Evolutionary conservation across 345 rosid species (phyloP), one percentile per base, ranked within the genome.

Genomic region (Brassica juncea): DNA sequence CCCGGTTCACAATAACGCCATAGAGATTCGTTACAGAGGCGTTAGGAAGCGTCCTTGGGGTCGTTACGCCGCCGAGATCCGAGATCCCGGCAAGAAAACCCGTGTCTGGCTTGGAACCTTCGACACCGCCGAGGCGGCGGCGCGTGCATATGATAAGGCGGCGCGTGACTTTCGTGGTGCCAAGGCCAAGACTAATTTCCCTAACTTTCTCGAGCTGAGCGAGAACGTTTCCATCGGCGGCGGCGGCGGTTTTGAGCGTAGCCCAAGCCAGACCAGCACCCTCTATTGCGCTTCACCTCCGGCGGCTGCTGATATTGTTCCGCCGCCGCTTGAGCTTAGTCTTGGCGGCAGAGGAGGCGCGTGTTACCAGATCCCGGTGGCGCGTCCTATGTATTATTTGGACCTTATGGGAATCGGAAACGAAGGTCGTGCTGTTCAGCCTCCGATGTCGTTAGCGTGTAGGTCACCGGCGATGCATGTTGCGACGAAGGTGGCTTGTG

Each of bases 1-100:
- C 52, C 72, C 84, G 37, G 67, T 59, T 30, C n/a, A 59, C 2
- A 74, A 70, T 61, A 80, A 59, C 72, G 42, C 64, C 58, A 82
- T 74, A 76, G 98, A 92, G 88, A 83, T 88, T 82, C 91, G 96
- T 25, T 94, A 78, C 81, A 84, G 98, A 28, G 98, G 98, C 70
- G 97, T 94, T 8, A 79, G 98, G 70, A 92, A 89, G 85, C 87
- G 98, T 37, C 98, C 97, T 0, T 94, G 98, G 97, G 97, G 98
- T 5, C 91, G 94, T 8, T 94, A 92, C 64, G 97, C 98, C 2
- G 97, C 98, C 28, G 98, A 94, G 94, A 94, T 94, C 85, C 89
- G 98, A 6, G 97, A 94, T 84, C 97, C 97, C 0, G 91, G 90
- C 3, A 94, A 89, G 88, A 92, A 92, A 77, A 86, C 94, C 16